These are phyloP conservation scores for Arabidopsis lyrata DNA, from an alignment of 441 rosid genomes.

Conservation along the genomic window DNA sequence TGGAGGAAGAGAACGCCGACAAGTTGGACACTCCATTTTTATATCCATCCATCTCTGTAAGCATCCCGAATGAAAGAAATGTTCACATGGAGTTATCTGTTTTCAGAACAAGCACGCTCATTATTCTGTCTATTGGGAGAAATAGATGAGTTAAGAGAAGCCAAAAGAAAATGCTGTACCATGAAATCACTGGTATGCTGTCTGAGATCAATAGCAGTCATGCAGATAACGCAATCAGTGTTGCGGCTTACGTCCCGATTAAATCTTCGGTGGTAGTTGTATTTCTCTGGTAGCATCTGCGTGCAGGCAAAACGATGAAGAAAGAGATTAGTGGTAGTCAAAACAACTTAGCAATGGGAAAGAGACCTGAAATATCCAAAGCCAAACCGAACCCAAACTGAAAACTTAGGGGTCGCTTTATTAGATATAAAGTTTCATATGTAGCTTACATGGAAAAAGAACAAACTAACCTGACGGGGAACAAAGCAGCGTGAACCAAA, in stretches of 20 bases:
- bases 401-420: neutral
- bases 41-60: conserved; percentile 99
- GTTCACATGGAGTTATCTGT: conserved; percentile 97
- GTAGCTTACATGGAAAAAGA: conserved; percentile 11
- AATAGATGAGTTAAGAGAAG: conserved; percentile 45
- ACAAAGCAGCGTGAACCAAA: conserved; percentile 97
- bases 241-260: conserved; percentile 58
- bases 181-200: conserved; percentile 84
- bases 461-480: conserved; percentile 81
- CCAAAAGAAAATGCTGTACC: conserved; percentile 53
- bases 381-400: neutral
- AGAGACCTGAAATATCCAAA: conserved; percentile 10
- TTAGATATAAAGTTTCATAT: neutral
- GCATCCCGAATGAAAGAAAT: conserved; percentile 95
- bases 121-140: conserved; percentile 12
- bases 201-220: conserved; percentile 83
- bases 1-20: conserved; percentile 92
- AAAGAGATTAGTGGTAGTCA: conserved; percentile 25
- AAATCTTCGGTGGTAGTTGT: conserved; percentile 79
- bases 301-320: conserved; percentile 1
- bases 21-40: conserved; percentile 99
- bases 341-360: conserved; percentile 11
- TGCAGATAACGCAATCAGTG: conserved; percentile 97
- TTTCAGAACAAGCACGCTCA: conserved; percentile 21
- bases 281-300: conserved; percentile 98